Conservation (phyloP, 768 basidiomycete species). For the Russula virescens region DNA sequence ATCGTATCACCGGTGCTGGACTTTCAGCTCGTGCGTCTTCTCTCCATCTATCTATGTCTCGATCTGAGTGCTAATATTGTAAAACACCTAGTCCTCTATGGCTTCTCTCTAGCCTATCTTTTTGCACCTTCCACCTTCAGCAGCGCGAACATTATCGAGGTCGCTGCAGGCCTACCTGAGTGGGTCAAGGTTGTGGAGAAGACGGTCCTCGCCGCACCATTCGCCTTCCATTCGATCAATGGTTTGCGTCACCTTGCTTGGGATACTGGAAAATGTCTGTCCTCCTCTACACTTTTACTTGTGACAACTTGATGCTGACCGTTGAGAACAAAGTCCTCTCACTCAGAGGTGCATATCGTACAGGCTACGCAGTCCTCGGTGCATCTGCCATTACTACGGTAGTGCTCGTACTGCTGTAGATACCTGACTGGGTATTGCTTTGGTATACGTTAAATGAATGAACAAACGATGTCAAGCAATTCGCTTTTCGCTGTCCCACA, state of each 20-base stretch:
- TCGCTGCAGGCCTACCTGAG: slow-evolving; percentile 65
- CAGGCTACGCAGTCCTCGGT: slow-evolving; percentile 81
- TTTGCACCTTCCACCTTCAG: slow-evolving; percentile 75
- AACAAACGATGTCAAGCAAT: background rate
- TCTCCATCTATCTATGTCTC: background rate
- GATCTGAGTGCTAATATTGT: background rate
- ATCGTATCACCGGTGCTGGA: slow-evolving; percentile 79
- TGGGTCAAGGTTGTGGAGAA: slow-evolving; percentile 74
- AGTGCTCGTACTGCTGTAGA: slow-evolving; percentile 53
- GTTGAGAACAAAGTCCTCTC: slow-evolving; percentile 51
- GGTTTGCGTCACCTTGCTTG: slow-evolving; percentile 86
- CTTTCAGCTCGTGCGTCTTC: slow-evolving; percentile 65
- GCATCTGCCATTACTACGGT: slow-evolving; percentile 71
- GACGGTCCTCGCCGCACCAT: slow-evolving; percentile 74
- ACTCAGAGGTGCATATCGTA: slow-evolving; percentile 71
- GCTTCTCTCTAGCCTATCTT: slow-evolving; percentile 81
- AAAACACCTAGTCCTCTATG: slow-evolving; percentile 66
- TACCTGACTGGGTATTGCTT: background rate
- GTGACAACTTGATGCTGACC: background rate
- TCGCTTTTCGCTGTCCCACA: background rate
- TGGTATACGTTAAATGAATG: background rate
- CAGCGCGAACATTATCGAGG: slow-evolving; percentile 68
- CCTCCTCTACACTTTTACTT: background rate
- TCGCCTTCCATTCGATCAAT: slow-evolving; percentile 87
- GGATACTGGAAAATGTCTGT: slow-evolving; percentile 87